Percentiles rank a stretch among this genome's conserved stretches.
These are phyloP conservation scores for Novakomyces olei DNA, from an alignment of 805 yeast species.

Conservation along the genomic window DNA sequence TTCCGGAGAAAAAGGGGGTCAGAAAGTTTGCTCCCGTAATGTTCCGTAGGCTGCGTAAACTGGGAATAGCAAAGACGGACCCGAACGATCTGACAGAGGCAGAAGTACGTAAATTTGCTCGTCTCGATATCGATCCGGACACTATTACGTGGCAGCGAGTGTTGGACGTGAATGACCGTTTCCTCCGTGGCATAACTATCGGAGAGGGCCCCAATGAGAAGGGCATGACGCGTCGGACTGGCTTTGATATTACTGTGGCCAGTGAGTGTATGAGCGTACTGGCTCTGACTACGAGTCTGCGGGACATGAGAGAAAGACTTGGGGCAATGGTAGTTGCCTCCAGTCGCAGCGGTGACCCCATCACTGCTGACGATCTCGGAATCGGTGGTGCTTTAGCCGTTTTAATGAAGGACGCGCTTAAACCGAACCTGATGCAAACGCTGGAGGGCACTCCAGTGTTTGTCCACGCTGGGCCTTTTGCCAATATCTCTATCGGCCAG, in stretches of 20 bases:
- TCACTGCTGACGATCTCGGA: constrained; percentile 87
- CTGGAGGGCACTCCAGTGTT: constrained; percentile 94
- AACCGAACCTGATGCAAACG: constrained; percentile 93
- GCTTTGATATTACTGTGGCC: constrained; percentile 92
- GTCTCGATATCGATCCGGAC: constrained; percentile 72
- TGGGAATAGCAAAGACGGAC: constrained; percentile 62
- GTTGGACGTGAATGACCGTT: constrained; percentile 83
- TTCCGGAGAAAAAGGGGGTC: constrained; percentile 63
- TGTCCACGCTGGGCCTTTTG: constrained; percentile 96
- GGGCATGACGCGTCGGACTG: constrained; percentile 65
- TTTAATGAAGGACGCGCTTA: constrained; percentile 80
- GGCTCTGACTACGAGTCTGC: constrained; percentile 55
- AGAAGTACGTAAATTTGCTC: constrained; percentile 52
- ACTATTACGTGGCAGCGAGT: constrained; percentile 84
- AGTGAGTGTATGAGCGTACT: constrained; percentile 90
- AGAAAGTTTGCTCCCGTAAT: constrained; percentile 62
- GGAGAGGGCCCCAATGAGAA: constrained; percentile 89
- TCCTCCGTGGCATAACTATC: constrained; percentile 66
- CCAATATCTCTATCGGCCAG: constrained; percentile 92
- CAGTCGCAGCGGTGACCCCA: constrained; percentile 48
- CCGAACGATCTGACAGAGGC: constrained; percentile 63
- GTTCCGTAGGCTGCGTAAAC: constrained; percentile 48
- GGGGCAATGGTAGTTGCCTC: constrained; percentile 82
- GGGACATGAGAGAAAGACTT: constrained; percentile 69
- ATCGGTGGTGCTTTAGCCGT: constrained; percentile 93